Conservation (phyloP, 352 stramenopile species). For the Pythium angustatum region DNA sequence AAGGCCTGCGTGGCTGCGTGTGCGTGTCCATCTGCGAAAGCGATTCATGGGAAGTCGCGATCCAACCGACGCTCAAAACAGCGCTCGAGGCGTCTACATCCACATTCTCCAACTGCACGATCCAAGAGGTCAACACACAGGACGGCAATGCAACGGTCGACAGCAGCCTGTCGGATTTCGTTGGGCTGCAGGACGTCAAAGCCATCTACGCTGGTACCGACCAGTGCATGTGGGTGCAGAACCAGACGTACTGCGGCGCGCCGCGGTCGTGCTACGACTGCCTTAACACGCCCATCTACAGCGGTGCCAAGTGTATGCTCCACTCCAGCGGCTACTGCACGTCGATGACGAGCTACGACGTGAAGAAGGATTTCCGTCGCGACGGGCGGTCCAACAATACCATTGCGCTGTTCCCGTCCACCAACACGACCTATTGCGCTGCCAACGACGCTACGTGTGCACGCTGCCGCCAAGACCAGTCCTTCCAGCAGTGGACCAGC, state of each 20-base stretch:
- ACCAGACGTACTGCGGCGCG: slow-evolving; percentile 47
- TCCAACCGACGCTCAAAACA: slow-evolving; percentile 35
- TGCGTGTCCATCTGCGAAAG: slow-evolving; percentile 58
- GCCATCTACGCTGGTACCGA: slow-evolving; percentile 39
- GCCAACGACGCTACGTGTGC: slow-evolving; percentile 31
- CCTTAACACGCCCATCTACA: slow-evolving; percentile 32
- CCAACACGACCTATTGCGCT: slow-evolving; percentile 60
- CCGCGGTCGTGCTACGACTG: slow-evolving; percentile 61
- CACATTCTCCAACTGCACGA: slow-evolving; percentile 5
- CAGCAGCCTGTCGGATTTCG: slow-evolving; percentile 12
- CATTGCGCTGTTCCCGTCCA: slow-evolving; percentile 45
- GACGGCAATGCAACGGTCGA: neutral
- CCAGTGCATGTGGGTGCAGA: slow-evolving; percentile 66
- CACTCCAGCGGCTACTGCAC: slow-evolving; percentile 58
- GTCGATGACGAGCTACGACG: slow-evolving; percentile 44
- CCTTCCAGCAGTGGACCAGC: slow-evolving; percentile 34
- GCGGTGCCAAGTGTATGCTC: slow-evolving; percentile 46
- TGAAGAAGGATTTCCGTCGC: slow-evolving; percentile 41
- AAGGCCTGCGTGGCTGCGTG: slow-evolving; percentile 39
- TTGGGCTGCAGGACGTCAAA: slow-evolving; percentile 29
- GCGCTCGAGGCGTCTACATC: slow-evolving; percentile 16
- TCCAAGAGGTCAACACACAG: slow-evolving; percentile 17
- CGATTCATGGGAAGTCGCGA: slow-evolving; percentile 40
- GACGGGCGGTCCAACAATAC: slow-evolving; percentile 30
- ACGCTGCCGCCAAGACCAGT: slow-evolving; percentile 23